Percentiles rank a stretch among this genome's conserved stretches.
phyloP scores from a whole-genome alignment of 2,329 filamentous ascomycete genomes.

The Colletotrichum graminicola region DNA sequence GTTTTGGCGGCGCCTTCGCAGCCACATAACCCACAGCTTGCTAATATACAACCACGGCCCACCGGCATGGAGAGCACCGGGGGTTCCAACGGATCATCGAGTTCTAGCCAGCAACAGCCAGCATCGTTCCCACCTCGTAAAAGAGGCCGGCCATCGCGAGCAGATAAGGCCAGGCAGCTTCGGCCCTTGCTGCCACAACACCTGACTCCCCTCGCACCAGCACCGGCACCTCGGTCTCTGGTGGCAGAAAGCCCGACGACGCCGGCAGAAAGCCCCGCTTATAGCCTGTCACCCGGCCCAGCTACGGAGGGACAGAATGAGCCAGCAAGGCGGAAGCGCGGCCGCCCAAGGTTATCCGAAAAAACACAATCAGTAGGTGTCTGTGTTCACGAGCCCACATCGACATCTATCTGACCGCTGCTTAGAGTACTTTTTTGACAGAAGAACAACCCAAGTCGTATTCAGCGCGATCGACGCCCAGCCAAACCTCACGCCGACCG shows the following conservation, averaged over 20 bases:
- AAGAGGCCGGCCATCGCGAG: slow-evolving; percentile 60
- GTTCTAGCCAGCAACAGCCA: slow-evolving; percentile 27
- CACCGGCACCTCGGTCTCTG: slow-evolving; percentile 33
- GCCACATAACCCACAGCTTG: slow-evolving; percentile 34
- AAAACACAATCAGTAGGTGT: slow-evolving; percentile 25
- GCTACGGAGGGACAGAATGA: slow-evolving; percentile 9
- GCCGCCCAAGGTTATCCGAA: slow-evolving; percentile 27
- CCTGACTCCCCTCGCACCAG: slow-evolving; percentile 50
- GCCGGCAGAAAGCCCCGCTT: slow-evolving; percentile 24
- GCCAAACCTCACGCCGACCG: slow-evolving; percentile 11
- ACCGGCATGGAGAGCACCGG: slow-evolving; percentile 3
- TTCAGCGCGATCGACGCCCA: slow-evolving; percentile 26
- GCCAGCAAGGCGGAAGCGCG: slow-evolving; percentile 21
- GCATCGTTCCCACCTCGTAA: slow-evolving; percentile 51
- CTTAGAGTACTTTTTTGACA: neutral
- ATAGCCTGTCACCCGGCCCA: slow-evolving; percentile 30
- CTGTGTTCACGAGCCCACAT: neutral
- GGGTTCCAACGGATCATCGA: slow-evolving; percentile 15
- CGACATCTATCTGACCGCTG: neutral
- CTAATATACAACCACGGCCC: slow-evolving; percentile 43
- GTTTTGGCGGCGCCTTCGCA: slow-evolving; percentile 30
- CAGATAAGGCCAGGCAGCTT: slow-evolving; percentile 55
- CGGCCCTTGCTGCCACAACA: slow-evolving; percentile 51
- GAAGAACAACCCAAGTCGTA: slow-evolving; percentile 20
- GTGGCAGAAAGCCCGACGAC: slow-evolving; percentile 30